Percentiles rank a stretch among this genome's conserved stretches.
These are phyloP conservation scores for Candida vaughaniae DNA, from an alignment of 805 yeast species.

Conservation along the genomic window DNA sequence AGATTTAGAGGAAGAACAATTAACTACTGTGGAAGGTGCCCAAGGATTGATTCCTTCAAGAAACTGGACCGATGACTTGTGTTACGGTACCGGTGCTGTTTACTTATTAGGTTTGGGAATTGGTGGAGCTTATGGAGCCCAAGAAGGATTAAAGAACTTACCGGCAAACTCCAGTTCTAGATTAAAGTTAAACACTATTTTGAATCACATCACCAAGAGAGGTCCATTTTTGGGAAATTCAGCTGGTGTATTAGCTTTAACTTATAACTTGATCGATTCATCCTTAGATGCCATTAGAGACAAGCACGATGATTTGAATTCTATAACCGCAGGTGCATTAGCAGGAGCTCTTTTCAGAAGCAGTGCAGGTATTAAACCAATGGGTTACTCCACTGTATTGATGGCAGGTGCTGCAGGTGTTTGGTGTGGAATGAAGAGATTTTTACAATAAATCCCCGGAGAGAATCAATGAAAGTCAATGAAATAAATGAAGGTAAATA, in stretches of 20 bases:
- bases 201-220: slow-evolving; percentile 89
- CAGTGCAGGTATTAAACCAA: slow-evolving; percentile 80
- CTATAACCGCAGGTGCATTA: slow-evolving; percentile 84
- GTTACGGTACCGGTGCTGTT: slow-evolving; percentile 97
- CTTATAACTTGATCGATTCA: slow-evolving; percentile 83
- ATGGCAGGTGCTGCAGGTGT: slow-evolving; percentile 89
- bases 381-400: slow-evolving; percentile 81
- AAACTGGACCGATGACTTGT: slow-evolving; percentile 95
- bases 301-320: slow-evolving; percentile 81
- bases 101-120: slow-evolving; percentile 81
- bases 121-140: slow-evolving; percentile 88
- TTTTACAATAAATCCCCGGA: slow-evolving; percentile 16
- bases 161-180: slow-evolving; percentile 77
- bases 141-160: slow-evolving; percentile 78
- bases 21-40: slow-evolving; percentile 78
- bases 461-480: not conserved
- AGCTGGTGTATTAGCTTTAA: slow-evolving; percentile 89
- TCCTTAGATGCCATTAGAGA: slow-evolving; percentile 80
- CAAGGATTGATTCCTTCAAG: slow-evolving; percentile 93
- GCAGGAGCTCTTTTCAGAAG: slow-evolving; percentile 91
- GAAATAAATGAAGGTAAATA: slow-evolving; percentile 5
- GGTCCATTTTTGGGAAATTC: slow-evolving; percentile 96
- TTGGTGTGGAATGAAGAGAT: slow-evolving; percentile 82
- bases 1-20: slow-evolving; percentile 79
- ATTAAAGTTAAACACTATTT: slow-evolving; percentile 81